phyloP scores from a whole-genome alignment of 495 filamentous ascomycete genomes.

The Penicillium maclennaniae region DNA sequence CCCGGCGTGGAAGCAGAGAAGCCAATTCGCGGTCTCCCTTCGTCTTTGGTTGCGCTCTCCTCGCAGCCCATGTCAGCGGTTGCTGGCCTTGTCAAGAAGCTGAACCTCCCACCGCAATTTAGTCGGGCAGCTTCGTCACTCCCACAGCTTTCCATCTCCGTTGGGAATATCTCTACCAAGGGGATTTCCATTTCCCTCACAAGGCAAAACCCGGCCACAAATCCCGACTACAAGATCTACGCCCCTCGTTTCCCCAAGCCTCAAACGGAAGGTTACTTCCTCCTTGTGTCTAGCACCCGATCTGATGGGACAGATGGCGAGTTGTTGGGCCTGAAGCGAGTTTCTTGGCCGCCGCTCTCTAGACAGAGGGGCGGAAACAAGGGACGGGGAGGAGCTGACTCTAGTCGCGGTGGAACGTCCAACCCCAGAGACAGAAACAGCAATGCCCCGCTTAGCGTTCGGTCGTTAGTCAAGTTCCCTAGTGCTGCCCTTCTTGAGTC shows the following conservation, averaged over 20 bases:
- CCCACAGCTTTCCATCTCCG: slow-evolving; percentile 63
- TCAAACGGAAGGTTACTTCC: slow-evolving; percentile 92
- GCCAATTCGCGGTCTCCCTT: slow-evolving; percentile 24
- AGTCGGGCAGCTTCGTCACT: slow-evolving; percentile 56
- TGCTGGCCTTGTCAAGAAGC: slow-evolving; percentile 24
- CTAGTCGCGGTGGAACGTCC: slow-evolving; percentile 24
- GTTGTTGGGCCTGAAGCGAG: slow-evolving; percentile 77
- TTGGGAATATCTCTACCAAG: slow-evolving; percentile 56
- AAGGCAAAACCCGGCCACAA: slow-evolving; percentile 60
- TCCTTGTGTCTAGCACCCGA: slow-evolving; percentile 52
- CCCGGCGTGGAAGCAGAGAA: slow-evolving; percentile 62
- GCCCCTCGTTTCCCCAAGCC: slow-evolving; percentile 90
- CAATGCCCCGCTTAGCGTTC: slow-evolving; percentile 19
- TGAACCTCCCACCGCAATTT: slow-evolving; percentile 39
- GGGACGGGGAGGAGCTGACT: slow-evolving; percentile 17
- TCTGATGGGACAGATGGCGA: slow-evolving; percentile 64
- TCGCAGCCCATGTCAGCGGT: slow-evolving; percentile 26
- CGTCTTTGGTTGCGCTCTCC: slow-evolving; percentile 23
- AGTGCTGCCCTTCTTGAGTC: slow-evolving; percentile 24
- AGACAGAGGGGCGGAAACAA: slow-evolving; percentile 22
- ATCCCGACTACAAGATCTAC: slow-evolving; percentile 66
- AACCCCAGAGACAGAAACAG: slow-evolving; percentile 15
- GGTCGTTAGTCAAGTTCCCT: slow-evolving; percentile 60
- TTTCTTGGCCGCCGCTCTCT: slow-evolving; percentile 60
- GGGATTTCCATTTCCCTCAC: slow-evolving; percentile 60